phyloP scores from a whole-genome alignment of 1,284 basidiomycete genomes.

The Tremellales sp. region DNA sequence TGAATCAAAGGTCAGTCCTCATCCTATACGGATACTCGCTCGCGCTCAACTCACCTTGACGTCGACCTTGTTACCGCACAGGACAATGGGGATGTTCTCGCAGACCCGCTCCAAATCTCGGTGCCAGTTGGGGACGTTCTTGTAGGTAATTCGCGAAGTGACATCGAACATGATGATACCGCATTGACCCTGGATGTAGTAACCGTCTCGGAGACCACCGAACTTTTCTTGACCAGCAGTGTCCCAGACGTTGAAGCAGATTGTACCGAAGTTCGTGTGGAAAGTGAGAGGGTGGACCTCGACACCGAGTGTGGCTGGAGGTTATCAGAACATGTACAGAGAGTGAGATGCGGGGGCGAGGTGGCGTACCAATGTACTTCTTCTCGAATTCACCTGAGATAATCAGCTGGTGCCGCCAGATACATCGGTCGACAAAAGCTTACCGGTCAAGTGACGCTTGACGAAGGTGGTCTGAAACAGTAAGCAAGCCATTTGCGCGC shows the following conservation, averaged over 20 bases:
- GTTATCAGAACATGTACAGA: not conserved
- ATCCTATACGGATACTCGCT: constrained; percentile 1
- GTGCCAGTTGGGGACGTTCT: constrained; percentile 99
- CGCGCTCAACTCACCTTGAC: constrained; percentile 69
- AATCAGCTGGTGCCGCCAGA: constrained; percentile 2
- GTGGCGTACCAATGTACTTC: constrained; percentile 89
- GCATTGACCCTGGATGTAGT: constrained; percentile 99
- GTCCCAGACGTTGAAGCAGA: constrained; percentile 99
- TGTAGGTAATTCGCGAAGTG: constrained; percentile 99
- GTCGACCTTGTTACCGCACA: constrained; percentile 99
- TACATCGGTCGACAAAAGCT: constrained; percentile 1
- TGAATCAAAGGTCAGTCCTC: constrained; percentile 49
- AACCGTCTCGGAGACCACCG: constrained; percentile 94
- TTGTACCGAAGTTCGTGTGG: constrained; percentile 96
- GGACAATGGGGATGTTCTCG: constrained; percentile 98
- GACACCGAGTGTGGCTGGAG: constrained; percentile 92
- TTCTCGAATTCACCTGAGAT: constrained; percentile 92
- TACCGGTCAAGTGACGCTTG: constrained; percentile 97
- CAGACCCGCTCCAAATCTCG: constrained; percentile 99
- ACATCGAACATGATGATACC: constrained; percentile 99
- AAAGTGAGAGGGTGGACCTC: constrained; percentile 97
- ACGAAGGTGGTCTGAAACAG: constrained; percentile 96
- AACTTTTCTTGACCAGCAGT: constrained; percentile 99
- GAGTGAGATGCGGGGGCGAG: not conserved
- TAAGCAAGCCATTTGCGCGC: too few species aligned